Conservation (phyloP, 306 rosid genomes). For the Glycine latifolia region DNA sequence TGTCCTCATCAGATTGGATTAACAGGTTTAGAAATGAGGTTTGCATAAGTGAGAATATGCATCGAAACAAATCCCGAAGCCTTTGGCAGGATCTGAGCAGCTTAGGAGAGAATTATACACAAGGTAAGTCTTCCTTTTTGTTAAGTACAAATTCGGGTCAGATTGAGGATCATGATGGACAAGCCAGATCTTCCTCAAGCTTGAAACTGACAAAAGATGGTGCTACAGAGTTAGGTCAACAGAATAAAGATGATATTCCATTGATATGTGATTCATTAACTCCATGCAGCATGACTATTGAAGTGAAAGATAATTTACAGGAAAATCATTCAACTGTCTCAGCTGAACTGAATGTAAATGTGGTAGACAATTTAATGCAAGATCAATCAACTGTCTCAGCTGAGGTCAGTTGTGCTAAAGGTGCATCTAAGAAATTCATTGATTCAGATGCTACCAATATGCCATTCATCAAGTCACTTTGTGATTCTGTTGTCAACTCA, state of each 20-base stretch:
- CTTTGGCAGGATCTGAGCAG: conserved; percentile 57
- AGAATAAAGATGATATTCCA: conserved; percentile 47
- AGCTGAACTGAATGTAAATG: conserved; percentile 46
- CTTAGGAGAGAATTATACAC: conserved; percentile 49
- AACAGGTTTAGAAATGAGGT: conserved; percentile 66
- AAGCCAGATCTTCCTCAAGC: conserved; percentile 46
- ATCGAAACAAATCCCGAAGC: conserved; percentile 49
- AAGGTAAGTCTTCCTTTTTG: conserved; percentile 51
- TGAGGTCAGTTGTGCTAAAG: conserved; percentile 49
- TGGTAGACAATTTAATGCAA: conserved; percentile 52
- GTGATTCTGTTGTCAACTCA: conserved; percentile 50
- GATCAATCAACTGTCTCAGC: conserved; percentile 49
- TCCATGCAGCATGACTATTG: conserved; percentile 42
- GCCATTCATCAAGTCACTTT: conserved; percentile 44
- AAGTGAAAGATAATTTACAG: conserved; percentile 48
- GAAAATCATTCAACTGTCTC: conserved; percentile 52
- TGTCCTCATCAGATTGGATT: conserved; percentile 75
- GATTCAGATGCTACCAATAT: conserved; percentile 42
- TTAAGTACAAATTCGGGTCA: conserved; percentile 46
- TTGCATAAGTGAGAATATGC: conserved; percentile 51
- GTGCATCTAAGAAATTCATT: conserved; percentile 16
- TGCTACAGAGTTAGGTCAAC: conserved; percentile 43
- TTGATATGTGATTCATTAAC: conserved; percentile 43
- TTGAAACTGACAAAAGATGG: conserved; percentile 46
- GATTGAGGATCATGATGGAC: conserved; percentile 45